These are phyloP conservation scores for Falciphora oryzae DNA, from an alignment of 2,329 filamentous ascomycete species.

Conservation along the genomic window DNA sequence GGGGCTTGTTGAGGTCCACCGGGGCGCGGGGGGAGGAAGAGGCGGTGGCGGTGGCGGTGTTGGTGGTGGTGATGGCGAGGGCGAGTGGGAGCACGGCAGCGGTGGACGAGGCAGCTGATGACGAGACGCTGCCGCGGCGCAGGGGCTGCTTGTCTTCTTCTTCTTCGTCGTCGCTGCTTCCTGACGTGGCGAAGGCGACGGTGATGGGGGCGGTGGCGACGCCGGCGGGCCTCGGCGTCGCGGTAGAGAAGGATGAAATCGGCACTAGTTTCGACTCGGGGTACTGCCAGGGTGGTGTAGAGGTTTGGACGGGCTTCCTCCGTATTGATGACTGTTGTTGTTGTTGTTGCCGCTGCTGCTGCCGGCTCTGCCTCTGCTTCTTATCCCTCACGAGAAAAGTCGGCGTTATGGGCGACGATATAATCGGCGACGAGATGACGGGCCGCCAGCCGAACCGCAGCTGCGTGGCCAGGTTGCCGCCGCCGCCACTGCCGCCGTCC, in stretches of 20 bases:
- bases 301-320: not conserved
- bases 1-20: conserved; percentile 24
- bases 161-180: not conserved
- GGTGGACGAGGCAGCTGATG: too few species aligned
- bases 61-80: too few species aligned
- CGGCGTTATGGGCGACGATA: conserved; percentile 5
- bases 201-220: not conserved
- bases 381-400: conserved; percentile 1
- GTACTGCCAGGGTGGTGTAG: not conserved
- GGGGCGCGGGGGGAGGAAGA: not conserved
- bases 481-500: too few species aligned
- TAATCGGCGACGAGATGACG: not conserved
- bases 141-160: not conserved
- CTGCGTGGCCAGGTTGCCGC: not conserved
- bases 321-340: not conserved
- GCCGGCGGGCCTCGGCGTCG: not conserved
- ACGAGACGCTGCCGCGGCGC: too few species aligned
- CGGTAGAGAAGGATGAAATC: not conserved
- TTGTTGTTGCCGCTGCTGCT: not conserved
- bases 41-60: not conserved
- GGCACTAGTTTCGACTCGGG: not conserved
- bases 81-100: too few species aligned
- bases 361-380: not conserved
- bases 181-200: not conserved
- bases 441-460: not conserved